Evolutionary conservation across 1,139 yeast genomes (phyloP).

Genomic region (Blastobotrys capitulatus): DNA sequence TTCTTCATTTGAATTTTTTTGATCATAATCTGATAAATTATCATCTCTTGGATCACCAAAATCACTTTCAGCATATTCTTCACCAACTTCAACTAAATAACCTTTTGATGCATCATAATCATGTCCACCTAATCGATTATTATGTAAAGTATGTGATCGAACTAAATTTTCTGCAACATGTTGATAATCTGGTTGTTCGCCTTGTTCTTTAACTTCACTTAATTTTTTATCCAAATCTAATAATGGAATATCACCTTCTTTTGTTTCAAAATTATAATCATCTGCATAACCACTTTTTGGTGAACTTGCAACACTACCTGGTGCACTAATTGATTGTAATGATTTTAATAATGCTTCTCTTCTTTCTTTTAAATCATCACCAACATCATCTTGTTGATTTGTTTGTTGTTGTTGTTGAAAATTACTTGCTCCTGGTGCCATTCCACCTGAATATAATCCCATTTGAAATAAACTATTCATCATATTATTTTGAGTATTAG

Average conservation of each 20-base stretch:
- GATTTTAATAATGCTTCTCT: conserved; percentile 11
- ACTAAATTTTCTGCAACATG: conserved; percentile 25
- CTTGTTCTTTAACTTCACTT: conserved; percentile 12
- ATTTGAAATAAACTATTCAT: conserved; percentile 20
- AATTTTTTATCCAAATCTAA: conserved; percentile 23
- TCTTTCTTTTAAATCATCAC: conserved; percentile 11
- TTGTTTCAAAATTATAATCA: background rate
- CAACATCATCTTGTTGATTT: conserved; percentile 4
- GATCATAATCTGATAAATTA: background rate
- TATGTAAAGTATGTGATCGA: conserved; percentile 20
- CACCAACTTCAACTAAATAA: conserved; percentile 5
- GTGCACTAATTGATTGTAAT: conserved; percentile 4
- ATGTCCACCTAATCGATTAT: background rate
- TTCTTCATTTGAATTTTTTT: background rate
- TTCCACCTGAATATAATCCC: conserved; percentile 27
- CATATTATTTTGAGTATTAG: conserved; percentile 1
- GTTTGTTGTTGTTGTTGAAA: conserved; percentile 3
- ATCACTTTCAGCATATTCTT: background rate
- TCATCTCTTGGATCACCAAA: background rate
- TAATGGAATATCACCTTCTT: conserved; percentile 23
- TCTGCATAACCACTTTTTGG: background rate
- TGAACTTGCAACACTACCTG: conserved; percentile 2
- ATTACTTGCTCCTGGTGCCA: conserved; percentile 28
- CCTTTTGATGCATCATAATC: conserved; percentile 8
- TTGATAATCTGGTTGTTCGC: conserved; percentile 19